These are phyloP conservation scores for Apocynum venetum DNA, from an alignment of 257 asterid genomes.

Conservation along the genomic window DNA sequence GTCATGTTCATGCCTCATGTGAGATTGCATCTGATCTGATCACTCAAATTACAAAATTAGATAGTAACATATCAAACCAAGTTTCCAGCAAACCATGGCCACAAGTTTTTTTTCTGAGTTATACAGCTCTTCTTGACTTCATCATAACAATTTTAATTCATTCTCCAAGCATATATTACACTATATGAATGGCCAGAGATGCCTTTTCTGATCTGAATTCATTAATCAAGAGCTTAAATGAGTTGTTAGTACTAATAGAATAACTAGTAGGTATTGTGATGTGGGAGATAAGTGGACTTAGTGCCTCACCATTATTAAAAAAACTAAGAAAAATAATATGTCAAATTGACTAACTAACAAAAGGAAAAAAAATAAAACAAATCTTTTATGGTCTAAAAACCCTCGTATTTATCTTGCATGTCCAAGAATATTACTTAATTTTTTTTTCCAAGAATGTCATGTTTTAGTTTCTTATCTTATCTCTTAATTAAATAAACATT, in stretches of 20 bases:
- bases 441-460: neutral
- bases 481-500: neutral
- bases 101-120: neutral
- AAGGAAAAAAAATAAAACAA: neutral
- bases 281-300: slow-evolving; percentile 3
- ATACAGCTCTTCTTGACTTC: neutral
- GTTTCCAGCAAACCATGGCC: slow-evolving; percentile 24
- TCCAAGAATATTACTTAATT: neutral
- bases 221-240: slow-evolving; percentile 7
- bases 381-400: neutral
- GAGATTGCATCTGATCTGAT: neutral
- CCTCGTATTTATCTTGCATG: neutral
- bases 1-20: neutral
- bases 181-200: slow-evolving; percentile 5
- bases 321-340: neutral
- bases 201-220: neutral
- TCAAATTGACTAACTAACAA: neutral
- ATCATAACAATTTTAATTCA: neutral
- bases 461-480: neutral
- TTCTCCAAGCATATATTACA: neutral
- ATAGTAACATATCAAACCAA: neutral
- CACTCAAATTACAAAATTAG: neutral
- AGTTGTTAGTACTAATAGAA: slow-evolving; percentile 1
- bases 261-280: neutral
- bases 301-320: neutral